Evolutionary conservation across 1,139 yeast species (phyloP), one percentile per base, ranked within the genome.

Genomic region (Magnusiomyces suaveolens): DNA sequence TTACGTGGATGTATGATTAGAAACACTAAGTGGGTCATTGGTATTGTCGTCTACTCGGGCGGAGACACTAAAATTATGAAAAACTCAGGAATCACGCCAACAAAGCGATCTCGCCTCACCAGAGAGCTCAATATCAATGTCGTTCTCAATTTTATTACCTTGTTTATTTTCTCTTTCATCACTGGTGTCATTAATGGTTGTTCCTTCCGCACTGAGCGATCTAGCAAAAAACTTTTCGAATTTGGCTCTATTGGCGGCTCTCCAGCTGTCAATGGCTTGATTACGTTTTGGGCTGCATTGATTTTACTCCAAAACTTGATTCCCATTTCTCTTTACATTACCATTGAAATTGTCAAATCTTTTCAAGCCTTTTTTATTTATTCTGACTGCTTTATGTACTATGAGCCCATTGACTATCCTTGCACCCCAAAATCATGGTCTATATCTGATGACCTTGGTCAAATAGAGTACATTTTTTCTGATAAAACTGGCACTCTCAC

Each of bases 401-500:
- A 90, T 66, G 86, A 80, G 52, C 82, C 77, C 58, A 74, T 92
- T 60, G 96, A 92, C 68, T 90, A 87, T 67, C 97, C 97, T 0
- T 92, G 98, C 70, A 82, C 92, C 3, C 97, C 98, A 8, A 90
- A 92, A 67, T 80, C 96, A 0, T 92, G 98, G 98, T 88, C 86
- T 66, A 90, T 92, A 54, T 88, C 97, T 14, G 98, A 92, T 72
- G 98, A 92, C 69, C 76, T 92, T 65, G 98, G 98, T 36, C 98
- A 92, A 71, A 86, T 92, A 63, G 97, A 92, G 69, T 92, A 90
- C 66, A 83, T 92, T 50, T 92, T 92, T 70, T 87, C 96, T 66
- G 98, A 92, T 71, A 92, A 92, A 70, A 92, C 98, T 0, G 98
- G 98, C 57, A 92, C 98, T 0, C 75, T 92, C 63, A 92, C 98